Base-by-base conservation (phyloP, 345 rosid genomes). In the Citrus reticulata region DNA sequence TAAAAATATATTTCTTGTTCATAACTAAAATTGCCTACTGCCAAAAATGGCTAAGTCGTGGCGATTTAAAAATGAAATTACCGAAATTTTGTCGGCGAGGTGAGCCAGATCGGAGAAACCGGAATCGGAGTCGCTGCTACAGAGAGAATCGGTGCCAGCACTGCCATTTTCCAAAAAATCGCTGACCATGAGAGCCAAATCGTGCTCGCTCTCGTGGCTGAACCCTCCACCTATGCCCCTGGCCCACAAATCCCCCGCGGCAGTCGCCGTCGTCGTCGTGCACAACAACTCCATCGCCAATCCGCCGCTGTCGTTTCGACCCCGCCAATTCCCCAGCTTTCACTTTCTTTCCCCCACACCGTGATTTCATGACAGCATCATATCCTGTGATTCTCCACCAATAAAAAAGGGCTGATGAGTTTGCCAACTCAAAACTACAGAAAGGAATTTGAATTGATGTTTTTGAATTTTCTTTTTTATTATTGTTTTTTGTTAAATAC, bases 81-180 rank as follows among this genome's bases (percentile, higher is more conserved):
- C 98, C 89, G 90, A 85, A 78, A 95, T 91, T 61, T 87, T 93
- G 34, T 93, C 95, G 35, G 96, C 91, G 69, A 93, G 95, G 67
- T 75, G 86, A 58, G 79, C 86, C 64, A 92, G 95, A 87, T 95
- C 98, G 27, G 93, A 78, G 78, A 85, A 80, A 25, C 98, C 91
- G 42, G 98, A 88, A 22, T 93, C 98, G 84, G 93, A 88, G 61
- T 95, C 97, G 89, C 95, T 95, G 83, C 97, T 95, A 20, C 90
- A 90, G 90, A 88, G 88, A 4, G 96, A 90, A 35, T 89, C 91
- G 10, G 84, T 81, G 8, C 90, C 91, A 76, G 80, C 85, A 83
- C 91, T 88, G 22, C 92, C 91, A 78, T 87, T 90, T 81, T 95
- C 99, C 68, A 92, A 65, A 77, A 95, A 93, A 85, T 95, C 95